These are phyloP conservation scores for Penicillium steckii DNA, from an alignment of 495 filamentous ascomycete genomes.

Conservation along the genomic window DNA sequence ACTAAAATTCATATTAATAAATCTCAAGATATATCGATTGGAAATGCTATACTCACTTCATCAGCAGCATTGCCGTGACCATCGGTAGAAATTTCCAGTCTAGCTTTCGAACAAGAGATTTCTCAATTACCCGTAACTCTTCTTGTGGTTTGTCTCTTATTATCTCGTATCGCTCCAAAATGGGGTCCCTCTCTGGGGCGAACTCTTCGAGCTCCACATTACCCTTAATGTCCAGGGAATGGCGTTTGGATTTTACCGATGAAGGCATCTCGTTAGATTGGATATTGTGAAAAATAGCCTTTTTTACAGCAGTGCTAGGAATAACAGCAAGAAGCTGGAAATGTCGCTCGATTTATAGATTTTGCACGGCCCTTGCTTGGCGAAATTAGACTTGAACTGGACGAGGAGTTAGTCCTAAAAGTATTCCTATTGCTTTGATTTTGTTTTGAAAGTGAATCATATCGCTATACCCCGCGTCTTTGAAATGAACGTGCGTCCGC, in stretches of 20 bases:
- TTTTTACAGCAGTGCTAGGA: background rate
- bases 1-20: background rate
- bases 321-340: background rate
- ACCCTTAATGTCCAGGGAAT: background rate
- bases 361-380: background rate
- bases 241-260: background rate
- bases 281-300: background rate
- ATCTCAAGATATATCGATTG: background rate
- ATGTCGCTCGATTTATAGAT: background rate
- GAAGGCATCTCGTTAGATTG: background rate
- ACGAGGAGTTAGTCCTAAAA: too few species aligned
- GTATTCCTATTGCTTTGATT: too few species aligned
- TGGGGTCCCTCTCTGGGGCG: background rate
- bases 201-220: background rate
- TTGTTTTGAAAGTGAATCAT: too few species aligned
- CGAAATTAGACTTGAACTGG: background rate
- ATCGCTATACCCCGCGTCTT: background rate
- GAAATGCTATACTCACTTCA: background rate
- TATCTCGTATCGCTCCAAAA: background rate
- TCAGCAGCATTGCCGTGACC: background rate
- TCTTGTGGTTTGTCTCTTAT: background rate
- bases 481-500: background rate
- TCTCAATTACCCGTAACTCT: background rate
- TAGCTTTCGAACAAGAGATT: background rate
- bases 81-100: background rate